These are phyloP conservation scores for Sporothrix variecibatus DNA, from an alignment of 2,329 filamentous ascomycete genomes.

Conservation along the genomic window DNA sequence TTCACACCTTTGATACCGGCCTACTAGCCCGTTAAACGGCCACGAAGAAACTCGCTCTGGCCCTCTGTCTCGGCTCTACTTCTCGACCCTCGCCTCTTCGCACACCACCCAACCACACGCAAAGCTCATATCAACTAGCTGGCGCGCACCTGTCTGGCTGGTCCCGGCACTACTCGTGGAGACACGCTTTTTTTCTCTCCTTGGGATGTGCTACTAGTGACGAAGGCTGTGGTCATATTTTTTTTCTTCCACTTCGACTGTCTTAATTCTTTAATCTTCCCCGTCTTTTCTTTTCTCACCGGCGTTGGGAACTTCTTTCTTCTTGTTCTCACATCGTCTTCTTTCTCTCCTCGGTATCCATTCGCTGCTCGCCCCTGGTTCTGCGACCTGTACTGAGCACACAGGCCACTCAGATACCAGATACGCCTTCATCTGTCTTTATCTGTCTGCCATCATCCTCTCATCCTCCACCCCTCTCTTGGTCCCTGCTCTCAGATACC, in stretches of 20 bases:
- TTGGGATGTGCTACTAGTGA: neutral
- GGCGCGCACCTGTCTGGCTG: conserved; percentile 16
- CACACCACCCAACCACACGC: neutral
- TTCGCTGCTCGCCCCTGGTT: neutral
- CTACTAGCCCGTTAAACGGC: neutral
- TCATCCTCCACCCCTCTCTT: neutral
- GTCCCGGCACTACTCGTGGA: neutral
- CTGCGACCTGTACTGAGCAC: neutral
- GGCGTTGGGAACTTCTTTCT: neutral
- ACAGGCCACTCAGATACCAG: neutral
- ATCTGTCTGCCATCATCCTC: neutral
- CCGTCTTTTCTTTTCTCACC: neutral
- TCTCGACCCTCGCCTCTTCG: neutral
- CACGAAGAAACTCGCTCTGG: neutral
- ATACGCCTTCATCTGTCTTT: neutral
- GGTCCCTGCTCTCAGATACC: neutral
- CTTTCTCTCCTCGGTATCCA: neutral
- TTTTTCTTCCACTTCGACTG: neutral
- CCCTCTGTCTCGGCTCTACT: neutral
- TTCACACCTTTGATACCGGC: neutral
- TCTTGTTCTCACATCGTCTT: neutral
- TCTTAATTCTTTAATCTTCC: neutral
- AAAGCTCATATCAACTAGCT: conserved; percentile 2
- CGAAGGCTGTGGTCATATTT: neutral
- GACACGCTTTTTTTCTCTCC: neutral